phyloP scores from a whole-genome alignment of 2,329 filamentous ascomycete species.

The Fusarium sp. region DNA sequence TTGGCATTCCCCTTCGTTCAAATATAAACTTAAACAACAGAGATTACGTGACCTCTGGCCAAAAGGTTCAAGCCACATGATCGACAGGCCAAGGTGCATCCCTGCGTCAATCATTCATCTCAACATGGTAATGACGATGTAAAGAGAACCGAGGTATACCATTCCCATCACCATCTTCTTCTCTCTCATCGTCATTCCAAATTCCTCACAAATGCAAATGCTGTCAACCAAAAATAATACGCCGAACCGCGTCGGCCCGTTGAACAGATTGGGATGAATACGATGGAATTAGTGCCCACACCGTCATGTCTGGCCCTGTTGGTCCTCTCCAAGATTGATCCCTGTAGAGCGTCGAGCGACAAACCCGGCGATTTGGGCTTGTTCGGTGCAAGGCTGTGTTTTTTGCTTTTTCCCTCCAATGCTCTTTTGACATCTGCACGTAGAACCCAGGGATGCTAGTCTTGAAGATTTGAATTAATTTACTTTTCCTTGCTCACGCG shows the following conservation, averaged over 20 bases:
- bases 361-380: slow-evolving; percentile 12
- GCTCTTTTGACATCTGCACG: neutral
- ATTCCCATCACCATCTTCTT: neutral
- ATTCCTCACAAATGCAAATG: neutral
- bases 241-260: slow-evolving; percentile 19
- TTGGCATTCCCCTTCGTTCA: neutral
- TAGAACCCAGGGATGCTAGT: neutral
- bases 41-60: neutral
- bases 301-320: slow-evolving; percentile 4
- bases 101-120: slow-evolving; percentile 13
- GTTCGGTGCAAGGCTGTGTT: neutral
- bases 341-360: neutral
- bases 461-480: neutral
- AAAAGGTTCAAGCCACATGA: slow-evolving; percentile 9
- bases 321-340: neutral
- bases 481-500: neutral
- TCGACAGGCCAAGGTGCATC: slow-evolving; percentile 9
- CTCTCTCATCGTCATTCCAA: neutral
- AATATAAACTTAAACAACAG: neutral
- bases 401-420: slow-evolving; percentile 12
- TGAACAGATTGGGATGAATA: neutral
- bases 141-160: neutral
- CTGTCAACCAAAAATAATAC: neutral
- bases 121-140: neutral
- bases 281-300: slow-evolving; percentile 13